These are phyloP conservation scores for Xanthoparmelia taractica DNA, from an alignment of 495 filamentous ascomycete species.

Conservation along the genomic window DNA sequence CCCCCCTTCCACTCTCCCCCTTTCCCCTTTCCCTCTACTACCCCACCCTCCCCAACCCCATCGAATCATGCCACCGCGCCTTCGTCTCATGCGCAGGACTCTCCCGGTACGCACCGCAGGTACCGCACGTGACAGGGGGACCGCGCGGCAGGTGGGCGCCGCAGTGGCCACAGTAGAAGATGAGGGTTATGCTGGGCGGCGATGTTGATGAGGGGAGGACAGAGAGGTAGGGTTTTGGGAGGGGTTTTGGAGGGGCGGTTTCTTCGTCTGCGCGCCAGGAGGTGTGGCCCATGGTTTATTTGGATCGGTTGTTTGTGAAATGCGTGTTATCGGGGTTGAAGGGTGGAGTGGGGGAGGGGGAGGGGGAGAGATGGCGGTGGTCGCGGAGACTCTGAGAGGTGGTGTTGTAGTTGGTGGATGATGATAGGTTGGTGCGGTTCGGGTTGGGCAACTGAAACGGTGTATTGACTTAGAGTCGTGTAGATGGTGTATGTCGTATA, in stretches of 20 bases:
- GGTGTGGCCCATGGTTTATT: conserved; percentile 9
- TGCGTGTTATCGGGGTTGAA: no score
- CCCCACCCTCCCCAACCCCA: background rate
- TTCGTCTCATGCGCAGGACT: background rate
- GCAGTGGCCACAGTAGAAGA: conserved; percentile 15
- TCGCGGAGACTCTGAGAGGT: no score
- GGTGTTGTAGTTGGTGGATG: no score
- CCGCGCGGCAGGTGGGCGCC: conserved; percentile 9
- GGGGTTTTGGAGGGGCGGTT: background rate
- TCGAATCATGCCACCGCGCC: conserved; percentile 1
- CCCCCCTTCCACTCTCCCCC: background rate
- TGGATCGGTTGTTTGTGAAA: background rate
- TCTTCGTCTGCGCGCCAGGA: background rate
- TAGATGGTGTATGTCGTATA: background rate
- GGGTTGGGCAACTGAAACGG: no score
- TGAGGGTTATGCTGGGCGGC: background rate
- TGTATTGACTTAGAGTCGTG: no score
- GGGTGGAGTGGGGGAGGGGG: no score
- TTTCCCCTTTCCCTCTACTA: no score
- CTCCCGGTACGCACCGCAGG: conserved; percentile 5
- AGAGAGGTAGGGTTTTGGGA: conserved; percentile 15
- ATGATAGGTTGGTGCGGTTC: no score
- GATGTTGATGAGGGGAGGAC: conserved; percentile 6
- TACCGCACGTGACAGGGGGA: conserved; percentile 8
- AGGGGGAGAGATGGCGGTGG: background rate